Conservation (phyloP, 2,329 filamentous ascomycete species). For the Microascus cirrosus region DNA sequence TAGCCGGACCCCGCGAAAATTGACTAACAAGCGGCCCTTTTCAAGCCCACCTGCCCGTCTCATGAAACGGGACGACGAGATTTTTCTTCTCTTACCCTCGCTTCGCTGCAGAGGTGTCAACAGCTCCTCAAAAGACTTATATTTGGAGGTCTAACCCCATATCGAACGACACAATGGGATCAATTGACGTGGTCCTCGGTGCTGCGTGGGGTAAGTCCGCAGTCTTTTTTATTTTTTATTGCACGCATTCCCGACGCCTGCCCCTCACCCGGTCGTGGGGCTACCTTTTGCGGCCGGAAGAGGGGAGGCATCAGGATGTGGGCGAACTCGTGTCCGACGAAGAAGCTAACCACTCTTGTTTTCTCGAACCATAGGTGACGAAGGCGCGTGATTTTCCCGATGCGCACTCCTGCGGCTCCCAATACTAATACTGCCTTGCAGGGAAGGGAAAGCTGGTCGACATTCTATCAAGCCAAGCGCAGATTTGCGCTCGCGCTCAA, state of each 20-base stretch:
- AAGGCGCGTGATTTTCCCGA: neutral
- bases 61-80: neutral
- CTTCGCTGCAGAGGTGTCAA: neutral
- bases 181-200: conserved; percentile 5
- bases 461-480: conserved; percentile 3
- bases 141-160: neutral
- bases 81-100: neutral
- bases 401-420: neutral
- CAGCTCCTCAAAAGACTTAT: neutral
- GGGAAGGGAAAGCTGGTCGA: conserved; percentile 6
- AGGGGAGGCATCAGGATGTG: neutral
- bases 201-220: conserved; percentile 3
- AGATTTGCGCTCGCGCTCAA: conserved; percentile 5
- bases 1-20: conserved; percentile 5
- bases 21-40: neutral
- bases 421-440: neutral
- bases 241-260: neutral
- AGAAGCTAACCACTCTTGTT: neutral
- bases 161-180: conserved; percentile 2
- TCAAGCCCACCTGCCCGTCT: neutral
- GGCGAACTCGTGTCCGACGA: neutral
- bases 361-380: conserved; percentile 2
- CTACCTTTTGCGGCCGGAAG: neutral
- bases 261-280: neutral
- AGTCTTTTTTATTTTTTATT: neutral